Evolutionary conservation across 164 flowering plant genomes (phyloP).

Genomic region (Berberis thunbergii): DNA sequence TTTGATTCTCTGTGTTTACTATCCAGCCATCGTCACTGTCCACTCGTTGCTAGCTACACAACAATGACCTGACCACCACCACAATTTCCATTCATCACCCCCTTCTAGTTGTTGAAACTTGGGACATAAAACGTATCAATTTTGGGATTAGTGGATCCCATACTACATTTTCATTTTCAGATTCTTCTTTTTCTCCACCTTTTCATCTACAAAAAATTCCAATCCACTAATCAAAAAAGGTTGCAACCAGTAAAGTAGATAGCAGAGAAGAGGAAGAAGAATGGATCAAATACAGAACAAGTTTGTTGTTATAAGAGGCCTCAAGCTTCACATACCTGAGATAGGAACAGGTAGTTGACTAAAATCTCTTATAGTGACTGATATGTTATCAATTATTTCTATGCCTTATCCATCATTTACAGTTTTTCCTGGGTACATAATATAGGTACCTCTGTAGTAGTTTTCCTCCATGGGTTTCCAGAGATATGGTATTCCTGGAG

Average conservation of each 20-base stretch:
- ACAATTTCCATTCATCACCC: too few species aligned
- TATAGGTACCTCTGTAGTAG: background rate
- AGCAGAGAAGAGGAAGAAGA: background rate
- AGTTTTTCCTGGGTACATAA: background rate
- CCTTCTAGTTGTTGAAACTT: too few species aligned
- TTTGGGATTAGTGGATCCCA: background rate
- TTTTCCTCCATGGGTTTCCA: too few species aligned
- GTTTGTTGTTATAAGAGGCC: conserved; percentile 3
- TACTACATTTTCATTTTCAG: background rate
- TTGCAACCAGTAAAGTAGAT: too few species aligned
- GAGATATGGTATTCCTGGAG: conserved; percentile 43
- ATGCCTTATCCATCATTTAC: too few species aligned
- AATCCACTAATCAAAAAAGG: too few species aligned
- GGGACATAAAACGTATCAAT: background rate
- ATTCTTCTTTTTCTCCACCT: background rate
- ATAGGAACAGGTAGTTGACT: conserved; percentile 9
- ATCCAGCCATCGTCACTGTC: background rate
- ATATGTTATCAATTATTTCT: too few species aligned
- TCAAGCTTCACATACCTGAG: conserved; percentile 15
- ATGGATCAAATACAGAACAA: conserved; percentile 1
- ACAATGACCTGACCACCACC: background rate
- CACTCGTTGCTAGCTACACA: background rate
- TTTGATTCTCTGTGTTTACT: background rate
- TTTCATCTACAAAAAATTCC: background rate
- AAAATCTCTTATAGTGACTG: too few species aligned